Base-by-base conservation (phyloP, 2,329 filamentous ascomycete genomes). In the Verticillium zaregamsianum region DNA sequence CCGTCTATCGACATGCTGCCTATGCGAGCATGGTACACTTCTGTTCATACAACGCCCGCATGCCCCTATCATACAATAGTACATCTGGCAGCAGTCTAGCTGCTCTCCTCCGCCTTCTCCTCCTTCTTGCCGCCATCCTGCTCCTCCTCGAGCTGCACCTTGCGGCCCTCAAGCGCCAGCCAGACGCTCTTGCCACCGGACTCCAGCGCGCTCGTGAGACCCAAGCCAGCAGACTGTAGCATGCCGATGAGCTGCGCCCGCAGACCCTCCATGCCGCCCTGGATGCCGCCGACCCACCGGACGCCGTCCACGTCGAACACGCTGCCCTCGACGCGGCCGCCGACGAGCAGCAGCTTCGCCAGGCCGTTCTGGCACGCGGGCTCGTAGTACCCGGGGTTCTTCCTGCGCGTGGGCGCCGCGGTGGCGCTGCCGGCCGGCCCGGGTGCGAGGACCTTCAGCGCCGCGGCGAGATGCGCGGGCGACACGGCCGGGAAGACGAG, bases 301-400 rank as follows among this genome's bases (percentile, higher is more conserved):
- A 88, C 74, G 60, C 90, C 90, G 12, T 89, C 87, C 56, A 85
- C 76, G 72, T 97, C 93, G 70, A 97, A 93, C 35, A 92, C 86
- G 74, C 87, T 89, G 65, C 91, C 91, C 72, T 99, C 95, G 33
- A 97, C 85, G 59, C 95, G 84, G 15, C 93, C 93, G 59, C 93
- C 95, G 15, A 99, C 79, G 37, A 99, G 77, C 74, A 96, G 82
- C 65, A 99, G 77, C 79, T 99, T 99, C 70, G 92, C 87, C 68
- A 99, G 74, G 8, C 91, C 95, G 66, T 80, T 86, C 76, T 97
- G 93, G 60, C 94, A 91, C 2, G 82, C 75, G 0, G 86, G 82
- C 61, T 97, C 94, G 74, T 96, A 85, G 76, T 93, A 97, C 14
- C 88, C 88, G 0, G 94, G 93, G 69, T 85, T 92, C 68, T 86